Percentiles rank a stretch among this genome's conserved stretches.
These are phyloP conservation scores for Colletotrichum acutatum DNA, from an alignment of 2,329 filamentous ascomycete genomes.

Conservation along the genomic window DNA sequence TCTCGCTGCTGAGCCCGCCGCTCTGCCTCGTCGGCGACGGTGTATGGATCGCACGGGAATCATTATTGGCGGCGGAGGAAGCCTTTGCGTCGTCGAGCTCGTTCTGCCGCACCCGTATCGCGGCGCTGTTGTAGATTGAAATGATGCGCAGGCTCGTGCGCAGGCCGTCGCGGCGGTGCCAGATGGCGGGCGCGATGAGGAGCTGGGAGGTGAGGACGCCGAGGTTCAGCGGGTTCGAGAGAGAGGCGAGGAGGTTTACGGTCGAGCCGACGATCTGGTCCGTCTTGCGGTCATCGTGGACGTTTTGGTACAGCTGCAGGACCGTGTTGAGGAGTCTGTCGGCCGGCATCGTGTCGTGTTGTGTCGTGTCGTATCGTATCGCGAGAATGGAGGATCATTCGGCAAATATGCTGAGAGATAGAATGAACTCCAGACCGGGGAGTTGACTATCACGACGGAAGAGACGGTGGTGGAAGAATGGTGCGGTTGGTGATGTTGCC, in stretches of 20 bases:
- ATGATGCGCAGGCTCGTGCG: conserved; percentile 73
- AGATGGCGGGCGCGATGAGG: conserved; percentile 77
- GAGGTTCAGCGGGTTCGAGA: conserved; percentile 81
- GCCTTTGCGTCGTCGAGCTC: conserved; percentile 50
- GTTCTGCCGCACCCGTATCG: conserved; percentile 62
- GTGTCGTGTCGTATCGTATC: neutral
- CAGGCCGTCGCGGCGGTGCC: conserved; percentile 70
- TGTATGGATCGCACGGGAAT: conserved; percentile 38
- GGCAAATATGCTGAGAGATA: neutral
- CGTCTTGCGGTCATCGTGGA: conserved; percentile 61
- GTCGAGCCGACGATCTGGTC: conserved; percentile 74
- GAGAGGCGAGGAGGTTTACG: conserved; percentile 72
- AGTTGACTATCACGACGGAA: neutral
- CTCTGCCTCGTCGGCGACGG: conserved; percentile 43
- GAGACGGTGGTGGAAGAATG: neutral
- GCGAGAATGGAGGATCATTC: neutral
- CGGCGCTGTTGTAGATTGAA: conserved; percentile 78
- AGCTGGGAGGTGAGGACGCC: conserved; percentile 78
- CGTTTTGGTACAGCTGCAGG: conserved; percentile 68
- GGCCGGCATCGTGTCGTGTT: conserved; percentile 65
- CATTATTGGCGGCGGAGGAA: conserved; percentile 19
- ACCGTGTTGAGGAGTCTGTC: conserved; percentile 75
- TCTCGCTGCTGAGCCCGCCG: conserved; percentile 58
- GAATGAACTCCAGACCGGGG: neutral
- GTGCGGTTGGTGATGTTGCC: neutral